A percentile compares a stretch with the other conserved stretches of the same genome.
Conservation (phyloP, 2,329 filamentous ascomycete genomes). For the Akanthomyces dipterigenus region DNA sequence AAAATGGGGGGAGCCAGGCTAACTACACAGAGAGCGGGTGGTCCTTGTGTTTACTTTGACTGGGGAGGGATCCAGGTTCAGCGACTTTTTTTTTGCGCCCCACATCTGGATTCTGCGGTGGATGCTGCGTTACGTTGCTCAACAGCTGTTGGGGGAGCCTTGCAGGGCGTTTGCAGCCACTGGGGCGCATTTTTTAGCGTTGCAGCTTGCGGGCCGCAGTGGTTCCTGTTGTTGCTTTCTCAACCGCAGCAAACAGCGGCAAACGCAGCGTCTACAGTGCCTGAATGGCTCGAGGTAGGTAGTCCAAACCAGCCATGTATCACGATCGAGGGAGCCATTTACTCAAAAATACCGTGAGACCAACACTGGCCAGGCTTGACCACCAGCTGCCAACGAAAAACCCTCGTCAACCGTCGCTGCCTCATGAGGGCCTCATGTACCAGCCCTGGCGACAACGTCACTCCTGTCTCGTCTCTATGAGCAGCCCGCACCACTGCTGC, state of each 20-base stretch:
- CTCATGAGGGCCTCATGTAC: too few relatives aligned
- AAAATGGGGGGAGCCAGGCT: slow-evolving; percentile 4
- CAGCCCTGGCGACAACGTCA: too few relatives aligned
- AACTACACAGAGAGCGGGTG: background rate
- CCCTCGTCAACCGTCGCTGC: background rate
- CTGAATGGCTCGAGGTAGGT: background rate
- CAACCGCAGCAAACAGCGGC: background rate
- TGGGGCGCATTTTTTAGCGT: background rate
- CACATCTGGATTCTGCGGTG: background rate
- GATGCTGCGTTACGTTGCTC: background rate
- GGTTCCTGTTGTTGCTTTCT: background rate
- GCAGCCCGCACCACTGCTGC: background rate
- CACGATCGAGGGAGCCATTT: too few relatives aligned
- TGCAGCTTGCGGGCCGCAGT: background rate
- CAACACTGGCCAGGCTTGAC: background rate
- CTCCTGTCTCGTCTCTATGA: too few relatives aligned
- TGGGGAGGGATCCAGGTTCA: slow-evolving; percentile 7
- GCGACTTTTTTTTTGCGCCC: slow-evolving; percentile 11
- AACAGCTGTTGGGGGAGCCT: background rate
- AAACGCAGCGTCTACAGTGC: background rate
- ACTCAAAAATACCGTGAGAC: too few relatives aligned
- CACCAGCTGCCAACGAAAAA: background rate
- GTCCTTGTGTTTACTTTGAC: slow-evolving; percentile 11
- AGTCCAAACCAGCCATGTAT: too few relatives aligned
- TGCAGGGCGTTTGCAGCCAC: background rate